Percentiles rank a stretch among this genome's conserved stretches.
Evolutionary conservation across 148 eudicot species (phyloP).

Genomic region (Rhododendron ferrugineum): DNA sequence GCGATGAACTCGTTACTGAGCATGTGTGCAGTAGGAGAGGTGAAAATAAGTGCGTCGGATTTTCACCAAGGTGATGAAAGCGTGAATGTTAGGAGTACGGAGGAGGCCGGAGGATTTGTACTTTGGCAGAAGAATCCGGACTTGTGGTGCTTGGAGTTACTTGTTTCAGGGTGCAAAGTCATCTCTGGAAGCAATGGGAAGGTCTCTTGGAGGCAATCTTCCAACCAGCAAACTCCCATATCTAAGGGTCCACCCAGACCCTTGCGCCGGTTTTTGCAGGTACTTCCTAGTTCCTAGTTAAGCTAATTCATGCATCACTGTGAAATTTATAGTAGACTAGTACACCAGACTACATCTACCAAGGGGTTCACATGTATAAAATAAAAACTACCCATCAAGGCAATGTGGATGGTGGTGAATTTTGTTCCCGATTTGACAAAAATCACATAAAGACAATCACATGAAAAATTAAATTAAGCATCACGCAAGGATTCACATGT

Average conservation of each 20-base stretch:
- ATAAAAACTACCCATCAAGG: neutral
- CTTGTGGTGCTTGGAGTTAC: slow-evolving; percentile 72
- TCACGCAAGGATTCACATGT: no score
- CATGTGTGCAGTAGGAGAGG: slow-evolving; percentile 83
- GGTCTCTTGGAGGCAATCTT: slow-evolving; percentile 83
- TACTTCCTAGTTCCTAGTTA: slow-evolving; percentile 2
- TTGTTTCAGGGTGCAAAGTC: slow-evolving; percentile 85
- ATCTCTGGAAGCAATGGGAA: slow-evolving; percentile 86
- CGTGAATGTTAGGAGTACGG: slow-evolving; percentile 48
- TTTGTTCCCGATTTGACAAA: neutral
- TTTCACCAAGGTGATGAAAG: slow-evolving; percentile 67
- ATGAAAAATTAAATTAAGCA: no score
- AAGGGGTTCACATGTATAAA: neutral
- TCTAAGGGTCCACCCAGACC: slow-evolving; percentile 72
- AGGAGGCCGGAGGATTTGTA: slow-evolving; percentile 84
- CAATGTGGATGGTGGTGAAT: neutral
- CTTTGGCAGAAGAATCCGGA: slow-evolving; percentile 89
- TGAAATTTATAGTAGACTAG: neutral
- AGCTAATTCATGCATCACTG: neutral
- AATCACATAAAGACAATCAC: neutral
- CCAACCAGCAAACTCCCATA: slow-evolving; percentile 51
- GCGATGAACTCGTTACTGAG: slow-evolving; percentile 61
- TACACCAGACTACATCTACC: neutral
- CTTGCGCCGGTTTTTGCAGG: slow-evolving; percentile 83
- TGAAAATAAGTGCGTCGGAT: slow-evolving; percentile 65